Conservation (phyloP, 805 yeast genomes). For the Yarrowia sp. region DNA sequence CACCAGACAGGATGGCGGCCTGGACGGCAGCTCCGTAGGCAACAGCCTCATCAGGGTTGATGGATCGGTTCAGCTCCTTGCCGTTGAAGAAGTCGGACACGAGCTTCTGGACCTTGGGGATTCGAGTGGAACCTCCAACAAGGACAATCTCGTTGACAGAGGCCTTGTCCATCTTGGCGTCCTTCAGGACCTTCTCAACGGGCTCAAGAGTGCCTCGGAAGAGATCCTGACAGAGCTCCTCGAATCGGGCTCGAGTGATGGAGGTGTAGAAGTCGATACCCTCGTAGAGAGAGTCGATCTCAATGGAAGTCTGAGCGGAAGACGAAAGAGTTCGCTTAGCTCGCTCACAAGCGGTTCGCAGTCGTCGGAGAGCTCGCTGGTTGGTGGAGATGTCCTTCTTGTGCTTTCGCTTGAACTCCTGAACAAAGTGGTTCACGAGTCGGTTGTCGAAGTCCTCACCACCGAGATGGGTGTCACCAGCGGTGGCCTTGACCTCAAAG, state of each 20-base stretch:
- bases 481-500: constrained; percentile 94
- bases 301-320: constrained; percentile 83
- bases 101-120: constrained; percentile 93
- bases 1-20: constrained; percentile 95
- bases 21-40: constrained; percentile 99
- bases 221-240: constrained; percentile 85
- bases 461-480: constrained; percentile 90
- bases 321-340: constrained; percentile 68
- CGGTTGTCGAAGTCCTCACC: constrained; percentile 99
- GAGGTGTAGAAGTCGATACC: constrained; percentile 95
- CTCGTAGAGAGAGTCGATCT: constrained; percentile 89
- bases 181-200: constrained; percentile 90
- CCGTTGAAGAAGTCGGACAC: constrained; percentile 96
- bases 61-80: constrained; percentile 93
- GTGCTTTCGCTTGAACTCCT: constrained; percentile 96
- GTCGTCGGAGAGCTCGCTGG: constrained; percentile 89
- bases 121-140: constrained; percentile 97
- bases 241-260: constrained; percentile 56
- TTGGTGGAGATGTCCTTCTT: constrained; percentile 66
- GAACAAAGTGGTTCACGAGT: constrained; percentile 87
- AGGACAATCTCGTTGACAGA: constrained; percentile 87
- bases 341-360: constrained; percentile 97
- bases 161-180: constrained; percentile 85
- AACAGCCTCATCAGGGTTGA: constrained; percentile 98
- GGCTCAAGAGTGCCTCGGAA: constrained; percentile 93